Base-by-base conservation (phyloP, 2,329 filamentous ascomycete genomes). In the Exserohilum rostratum region DNA sequence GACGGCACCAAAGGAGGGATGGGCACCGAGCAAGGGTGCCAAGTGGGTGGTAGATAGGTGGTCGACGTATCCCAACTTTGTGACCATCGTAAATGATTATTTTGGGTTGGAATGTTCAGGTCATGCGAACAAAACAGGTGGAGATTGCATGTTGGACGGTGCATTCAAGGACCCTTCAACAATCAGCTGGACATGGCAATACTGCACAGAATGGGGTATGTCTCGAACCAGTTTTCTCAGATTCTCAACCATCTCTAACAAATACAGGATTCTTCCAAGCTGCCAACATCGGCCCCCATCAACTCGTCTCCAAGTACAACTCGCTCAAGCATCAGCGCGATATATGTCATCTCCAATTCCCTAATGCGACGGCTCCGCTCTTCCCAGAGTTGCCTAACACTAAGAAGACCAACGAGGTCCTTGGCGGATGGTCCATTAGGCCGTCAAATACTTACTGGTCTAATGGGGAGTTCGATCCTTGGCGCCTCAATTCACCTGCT, bases 401-500 rank as follows among this genome's bases (percentile, higher is more conserved):
- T 0, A 66, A 75, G 3, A 62, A 61, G 11, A 75, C 75, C 6
- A 84, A 84, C 62, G 50, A 55, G 5, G 50, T 76, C 48, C 79
- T 78, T 31, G 80, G 81, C 18, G 82, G 82, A 47, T 84, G 82
- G 81, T 62, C 66, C 35, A 79, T 83, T 49, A 78, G 80, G 1
- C 81, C 82, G 10, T 80, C 79, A 9, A 83, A 83, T 54, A 74
- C 76, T 1, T 83, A 79, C 71, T 83, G 79, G 73, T 79, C 72
- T 43, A 78, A 74, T 20, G 80, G 81, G 4, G 76, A 83, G 49
- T 82, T 78, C 58, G 82, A 84, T 52, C 81, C 81, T 3, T 85
- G 82, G 82, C 72, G 79, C 17, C 77, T 79, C 0, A 66, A 83
- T 2, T 79, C 76, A 0, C 73, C 77, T 0, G 70, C 83, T 0